Conservation (phyloP, 768 basidiomycete species). For the Fomitopsis pulvina region DNA sequence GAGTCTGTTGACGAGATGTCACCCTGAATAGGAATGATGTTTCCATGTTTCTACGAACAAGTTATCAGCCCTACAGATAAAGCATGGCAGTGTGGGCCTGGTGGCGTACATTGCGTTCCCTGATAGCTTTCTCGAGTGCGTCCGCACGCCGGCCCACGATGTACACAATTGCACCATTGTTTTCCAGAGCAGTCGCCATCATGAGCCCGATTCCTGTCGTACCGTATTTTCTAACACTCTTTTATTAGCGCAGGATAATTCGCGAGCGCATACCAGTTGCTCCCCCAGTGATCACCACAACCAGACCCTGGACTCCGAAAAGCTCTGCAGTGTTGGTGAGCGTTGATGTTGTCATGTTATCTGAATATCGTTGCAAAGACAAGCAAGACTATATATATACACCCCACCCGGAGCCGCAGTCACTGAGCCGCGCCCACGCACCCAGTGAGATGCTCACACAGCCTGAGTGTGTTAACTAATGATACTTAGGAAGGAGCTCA, state of each 20-base stretch:
- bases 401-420: too few species aligned
- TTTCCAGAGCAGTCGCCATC: conserved; percentile 73
- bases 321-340: too few species aligned
- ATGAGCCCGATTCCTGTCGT: conserved; percentile 78
- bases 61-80: not conserved
- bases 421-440: too few species aligned
- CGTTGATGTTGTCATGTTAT: too few species aligned
- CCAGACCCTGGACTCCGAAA: too few species aligned
- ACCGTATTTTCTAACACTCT: conserved; percentile 19
- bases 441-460: too few species aligned
- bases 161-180: conserved; percentile 78
- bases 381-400: too few species aligned
- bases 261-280: too few species aligned
- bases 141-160: conserved; percentile 64
- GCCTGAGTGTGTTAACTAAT: too few species aligned
- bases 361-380: too few species aligned
- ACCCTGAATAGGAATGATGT: conserved; percentile 59
- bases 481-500: too few species aligned
- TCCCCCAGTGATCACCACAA: too few species aligned
- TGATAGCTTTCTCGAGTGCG: conserved; percentile 53
- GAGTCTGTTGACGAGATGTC: conserved; percentile 60
- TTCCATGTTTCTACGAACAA: conserved; percentile 33
- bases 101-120: conserved; percentile 37
- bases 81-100: conserved; percentile 33
- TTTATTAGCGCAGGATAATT: not conserved